Evolutionary conservation across 75 land plant genomes (phyloP), one percentile per base, ranked within the genome.

Genomic region (Pinus taeda): DNA sequence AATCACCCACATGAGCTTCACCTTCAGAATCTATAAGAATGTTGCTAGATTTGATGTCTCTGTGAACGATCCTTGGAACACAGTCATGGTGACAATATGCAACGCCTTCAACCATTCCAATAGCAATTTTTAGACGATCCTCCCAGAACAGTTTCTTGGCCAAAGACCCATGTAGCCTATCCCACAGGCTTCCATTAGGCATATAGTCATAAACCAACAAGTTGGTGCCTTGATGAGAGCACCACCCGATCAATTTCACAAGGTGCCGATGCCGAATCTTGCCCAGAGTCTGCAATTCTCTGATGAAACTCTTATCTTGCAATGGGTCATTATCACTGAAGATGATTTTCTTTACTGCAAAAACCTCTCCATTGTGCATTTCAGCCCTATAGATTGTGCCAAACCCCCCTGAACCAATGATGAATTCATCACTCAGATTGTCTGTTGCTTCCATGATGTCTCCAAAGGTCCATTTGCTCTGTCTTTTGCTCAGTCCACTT

Each of bases 121-220:
- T 33, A 6, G 96, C 96, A 74, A 93, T 89, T 80, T 60, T 85
- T 58, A 91, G 58, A 71, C 96, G 73, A 12, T 79, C 76, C 11
- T 89, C 90, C 96, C 94, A 93, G 49, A 87, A 81, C 55, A 87
- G 84, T 37, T 69, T 77, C 78, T 70, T 85, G 60, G 63, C 70
- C 22, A 83, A 69, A 57, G 79, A 55, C 17, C 74, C 49, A 74
- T 94, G 97, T 74, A 94, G 79, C 91, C 95, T 87, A 67, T 96
- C 95, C 84, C 91, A 87, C n/a, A 94, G 75, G 75, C 91, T 92
- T 42, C 97, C 99, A 76, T 94, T 96, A 62, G 91, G 90, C 91
- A 96, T 92, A 77, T 87, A 96, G 74, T 96, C 94, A 63, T 96
- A 96, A 13, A 96, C 77, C 71, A 96, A 75, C 72, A 93, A 64